Evolutionary conservation across 768 basidiomycete species (phyloP), one percentile per base, ranked within the genome.

Genomic region (Lentinus brumalis): DNA sequence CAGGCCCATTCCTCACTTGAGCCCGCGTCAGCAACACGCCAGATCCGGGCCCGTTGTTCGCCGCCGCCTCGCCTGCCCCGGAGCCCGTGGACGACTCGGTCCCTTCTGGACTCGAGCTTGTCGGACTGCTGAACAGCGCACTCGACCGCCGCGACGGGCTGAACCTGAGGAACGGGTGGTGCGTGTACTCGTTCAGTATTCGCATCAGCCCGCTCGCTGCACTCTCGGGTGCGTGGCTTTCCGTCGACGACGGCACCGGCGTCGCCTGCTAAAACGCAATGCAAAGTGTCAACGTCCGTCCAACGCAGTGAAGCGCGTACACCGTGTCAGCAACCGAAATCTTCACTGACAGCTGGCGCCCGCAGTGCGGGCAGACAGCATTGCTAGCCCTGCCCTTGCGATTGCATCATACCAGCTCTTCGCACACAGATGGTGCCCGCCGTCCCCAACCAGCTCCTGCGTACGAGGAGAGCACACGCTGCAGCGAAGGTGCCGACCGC

Each of bases 101-200:
- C 39, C 40, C 59, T 29, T 32, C 59, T 18, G 51, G 26, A 15
- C 51, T 54, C 16, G 45, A 39, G 53, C 53, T 55, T 53, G 52
- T 42, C 44, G 52, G 32, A 26, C 21, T 26, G 29, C 26, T 57
- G 39, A 67, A 55, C 35, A 69, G 15, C 49, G 63, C 66, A 16
- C 67, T 65, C 32, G 67, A 61, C 64, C 71, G 75, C 44, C 67
- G 63, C 31, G 65, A 56, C 11, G 73, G 70, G 52, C 70, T 64
- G 71, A 89, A 85, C 21, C 84, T 79, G 46, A 78, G 75, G 65
- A 87, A 76, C 46, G 83, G 80, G 68, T 82, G 86, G 16, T 80
- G 82, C 41, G 57, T 55, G 70, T 87, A 88, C 42, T 78, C 75
- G 50, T 85, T 83, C 61, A 87, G 70, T 74, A 90, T 89, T 38